Conservation (phyloP, 1,139 yeast species). For the Geotrichum fermentans region DNA sequence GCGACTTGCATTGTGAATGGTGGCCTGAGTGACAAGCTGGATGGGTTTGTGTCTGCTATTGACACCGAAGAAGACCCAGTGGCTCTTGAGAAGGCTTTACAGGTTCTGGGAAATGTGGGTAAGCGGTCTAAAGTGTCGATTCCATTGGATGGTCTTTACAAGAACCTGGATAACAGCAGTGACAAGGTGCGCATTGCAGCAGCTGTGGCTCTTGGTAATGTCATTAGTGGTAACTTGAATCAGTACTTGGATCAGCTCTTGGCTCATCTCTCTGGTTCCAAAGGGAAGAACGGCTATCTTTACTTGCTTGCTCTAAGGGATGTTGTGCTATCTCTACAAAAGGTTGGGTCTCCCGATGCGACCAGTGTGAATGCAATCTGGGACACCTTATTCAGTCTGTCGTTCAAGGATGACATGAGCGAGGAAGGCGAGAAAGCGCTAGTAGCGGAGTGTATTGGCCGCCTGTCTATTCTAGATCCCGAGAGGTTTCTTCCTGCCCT, state of each 20-base stretch:
- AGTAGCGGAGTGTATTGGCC: conserved; percentile 40
- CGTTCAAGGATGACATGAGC: conserved; percentile 21
- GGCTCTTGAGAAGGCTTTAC: conserved; percentile 28
- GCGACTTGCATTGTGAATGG: conserved; percentile 19
- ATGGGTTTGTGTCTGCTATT: conserved; percentile 7
- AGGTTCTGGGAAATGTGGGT: conserved; percentile 48
- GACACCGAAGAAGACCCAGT: neutral
- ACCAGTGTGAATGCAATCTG: conserved; percentile 26
- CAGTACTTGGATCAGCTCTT: conserved; percentile 40
- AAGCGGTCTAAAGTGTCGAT: conserved; percentile 33
- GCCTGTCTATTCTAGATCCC: conserved; percentile 34
- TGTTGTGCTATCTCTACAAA: conserved; percentile 30
- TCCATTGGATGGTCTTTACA: conserved; percentile 37
- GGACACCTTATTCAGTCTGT: conserved; percentile 28
- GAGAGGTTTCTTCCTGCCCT: conserved; percentile 31
- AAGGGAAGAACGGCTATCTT: conserved; percentile 33
- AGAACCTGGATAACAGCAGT: conserved; percentile 34
- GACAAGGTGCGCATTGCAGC: conserved; percentile 45
- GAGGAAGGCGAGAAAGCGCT: conserved; percentile 35
- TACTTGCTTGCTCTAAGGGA: conserved; percentile 42
- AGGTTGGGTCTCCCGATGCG: conserved; percentile 22
- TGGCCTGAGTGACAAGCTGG: conserved; percentile 10
- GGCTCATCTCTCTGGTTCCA: conserved; percentile 25
- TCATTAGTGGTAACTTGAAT: conserved; percentile 42
- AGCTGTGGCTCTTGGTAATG: conserved; percentile 52